Conservation (phyloP, 2,329 filamentous ascomycete species). For the Fusarium tanahbumbuense region DNA sequence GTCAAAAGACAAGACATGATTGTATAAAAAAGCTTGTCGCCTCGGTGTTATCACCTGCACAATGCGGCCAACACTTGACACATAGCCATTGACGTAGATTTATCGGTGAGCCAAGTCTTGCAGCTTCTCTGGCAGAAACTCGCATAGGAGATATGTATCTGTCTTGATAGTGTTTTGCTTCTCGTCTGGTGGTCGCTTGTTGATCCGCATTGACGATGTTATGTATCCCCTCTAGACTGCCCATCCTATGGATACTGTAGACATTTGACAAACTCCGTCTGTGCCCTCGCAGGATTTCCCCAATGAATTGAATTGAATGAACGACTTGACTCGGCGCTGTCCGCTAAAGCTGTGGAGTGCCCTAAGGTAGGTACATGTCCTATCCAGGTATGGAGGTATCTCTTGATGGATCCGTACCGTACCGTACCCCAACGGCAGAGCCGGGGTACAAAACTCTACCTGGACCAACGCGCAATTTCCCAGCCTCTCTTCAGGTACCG, state of each 20-base stretch:
- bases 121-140: background rate
- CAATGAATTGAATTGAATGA: constrained; percentile 20
- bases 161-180: background rate
- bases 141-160: background rate
- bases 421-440: constrained; percentile 30
- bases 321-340: constrained; percentile 43
- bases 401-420: background rate
- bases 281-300: constrained; percentile 30
- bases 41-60: constrained; percentile 29
- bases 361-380: constrained; percentile 5
- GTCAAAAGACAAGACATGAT: constrained; percentile 12
- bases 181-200: constrained; percentile 4
- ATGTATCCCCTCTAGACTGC: background rate
- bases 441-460: constrained; percentile 42
- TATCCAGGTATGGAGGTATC: background rate
- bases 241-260: background rate
- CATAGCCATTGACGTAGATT: constrained; percentile 29
- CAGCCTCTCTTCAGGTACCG: constrained; percentile 41
- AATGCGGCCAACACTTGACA: constrained; percentile 5
- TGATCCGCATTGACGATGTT: constrained; percentile 10
- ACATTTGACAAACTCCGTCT: constrained; percentile 12
- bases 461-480: constrained; percentile 40
- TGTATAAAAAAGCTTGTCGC: constrained; percentile 25
- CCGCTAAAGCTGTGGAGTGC: constrained; percentile 42
- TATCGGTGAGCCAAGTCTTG: constrained; percentile 22